Base-by-base conservation (phyloP, 164 flowering plant genomes). In the Magnolia changhungtana region DNA sequence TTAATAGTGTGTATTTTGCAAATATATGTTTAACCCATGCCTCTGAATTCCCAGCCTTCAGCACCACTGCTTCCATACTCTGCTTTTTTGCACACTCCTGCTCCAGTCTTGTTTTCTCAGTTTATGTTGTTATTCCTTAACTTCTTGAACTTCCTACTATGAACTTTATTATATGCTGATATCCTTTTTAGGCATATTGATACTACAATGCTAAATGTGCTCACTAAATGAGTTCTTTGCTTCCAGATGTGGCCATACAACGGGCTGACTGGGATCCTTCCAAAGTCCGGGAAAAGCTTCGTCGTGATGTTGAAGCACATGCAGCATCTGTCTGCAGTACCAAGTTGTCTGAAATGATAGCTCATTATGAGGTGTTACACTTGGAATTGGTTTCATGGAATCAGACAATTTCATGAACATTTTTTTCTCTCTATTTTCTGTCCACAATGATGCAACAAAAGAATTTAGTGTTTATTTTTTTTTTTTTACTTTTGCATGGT, bases 301-400 rank as follows among this genome's bases (percentile, higher is more conserved):
- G 23, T 23, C 90, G 90, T 80, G 98, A 91, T 81, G 83, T 93
- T 63, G 92, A 90, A 16, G 83, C 83, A n/a, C 88, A 93, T 80
- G 81, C 81, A 49, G 77, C 86, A 68, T 84, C 87, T 49, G 84
- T 89, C 51, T 83, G 88, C 51, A 72, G 13, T 76, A 78, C 80
- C 7, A 91, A 88, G 64, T 69, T 93, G 76, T 86, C 94, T 3
- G 90, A 85, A 82, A 59, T 90, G 27, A 74, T 72, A 29, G 69
- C 85, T 8, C 49, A 64, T 7, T 86, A 75, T 82, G 91, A 90
- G 95, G 97, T 90, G 72, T 74, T 37, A 10, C 71, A 55, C 67
- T 79, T 69, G 20, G 50, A 20, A 20, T 66, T 50, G 63, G 8
- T 77, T 72, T 59, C 23, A 45, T 77, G 23, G 6, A 14, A 58